phyloP scores from a whole-genome alignment of 768 basidiomycete genomes.

The Leucocoprinus sp. region DNA sequence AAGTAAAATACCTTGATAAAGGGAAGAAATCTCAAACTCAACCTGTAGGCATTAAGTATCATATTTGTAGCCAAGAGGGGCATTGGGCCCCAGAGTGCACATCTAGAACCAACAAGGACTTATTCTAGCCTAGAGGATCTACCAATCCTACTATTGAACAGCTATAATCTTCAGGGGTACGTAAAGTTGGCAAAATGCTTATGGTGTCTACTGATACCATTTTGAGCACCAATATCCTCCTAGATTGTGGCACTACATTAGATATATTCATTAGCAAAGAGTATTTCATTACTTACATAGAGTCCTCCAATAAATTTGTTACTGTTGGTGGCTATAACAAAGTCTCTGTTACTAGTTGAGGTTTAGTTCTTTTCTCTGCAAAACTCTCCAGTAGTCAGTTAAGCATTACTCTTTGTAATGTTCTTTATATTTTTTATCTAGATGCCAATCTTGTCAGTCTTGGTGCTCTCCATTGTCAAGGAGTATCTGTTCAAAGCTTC shows the following conservation, averaged over 20 bases:
- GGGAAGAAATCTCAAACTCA: no score
- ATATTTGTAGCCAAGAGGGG: constrained; percentile 11
- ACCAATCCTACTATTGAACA: constrained; percentile 7
- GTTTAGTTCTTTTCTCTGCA: constrained; percentile 9
- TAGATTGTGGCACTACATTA: constrained; percentile 12
- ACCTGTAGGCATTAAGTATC: constrained; percentile 12
- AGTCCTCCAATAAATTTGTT: constrained; percentile 2
- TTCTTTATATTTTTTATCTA: constrained; percentile 14
- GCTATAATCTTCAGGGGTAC: no score
- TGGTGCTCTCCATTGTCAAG: constrained; percentile 9
- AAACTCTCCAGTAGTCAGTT: constrained; percentile 4
- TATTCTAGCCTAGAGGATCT: background rate
- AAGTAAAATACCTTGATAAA: constrained; percentile 5
- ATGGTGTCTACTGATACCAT: no score
- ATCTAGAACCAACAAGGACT: background rate
- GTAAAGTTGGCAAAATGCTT: no score
- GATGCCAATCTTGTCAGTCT: constrained; percentile 16
- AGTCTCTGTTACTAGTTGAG: constrained; percentile 12
- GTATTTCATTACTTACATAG: constrained; percentile 10
- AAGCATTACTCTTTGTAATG: constrained; percentile 10
- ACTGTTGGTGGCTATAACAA: constrained; percentile 13
- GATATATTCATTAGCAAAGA: constrained; percentile 13
- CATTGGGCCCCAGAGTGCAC: no score
- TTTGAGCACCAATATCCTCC: constrained; percentile 9
- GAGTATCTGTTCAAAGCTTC: constrained; percentile 8